A percentile compares a stretch with the other conserved stretches of the same genome.
These are phyloP conservation scores for Zymoseptoria crescenta DNA, from an alignment of 2,329 filamentous ascomycete species.

Conservation along the genomic window DNA sequence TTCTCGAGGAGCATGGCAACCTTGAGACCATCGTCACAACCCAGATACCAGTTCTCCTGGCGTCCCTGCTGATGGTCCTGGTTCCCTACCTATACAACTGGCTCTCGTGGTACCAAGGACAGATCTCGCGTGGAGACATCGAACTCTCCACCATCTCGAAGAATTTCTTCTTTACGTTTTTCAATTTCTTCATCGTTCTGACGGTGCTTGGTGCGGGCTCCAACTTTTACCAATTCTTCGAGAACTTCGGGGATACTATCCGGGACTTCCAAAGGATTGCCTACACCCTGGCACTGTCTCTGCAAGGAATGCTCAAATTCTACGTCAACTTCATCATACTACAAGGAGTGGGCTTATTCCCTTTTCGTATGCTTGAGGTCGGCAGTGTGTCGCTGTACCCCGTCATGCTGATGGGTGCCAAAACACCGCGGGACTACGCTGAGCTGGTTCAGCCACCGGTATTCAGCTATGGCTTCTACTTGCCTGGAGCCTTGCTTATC, in stretches of 20 bases:
- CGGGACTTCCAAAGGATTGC: constrained; percentile 74
- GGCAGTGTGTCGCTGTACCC: constrained; percentile 80
- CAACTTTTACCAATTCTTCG: constrained; percentile 53
- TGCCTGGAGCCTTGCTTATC: constrained; percentile 84
- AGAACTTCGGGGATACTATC: constrained; percentile 61
- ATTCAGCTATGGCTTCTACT: constrained; percentile 93
- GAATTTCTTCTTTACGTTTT: constrained; percentile 97
- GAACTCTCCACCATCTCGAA: constrained; percentile 94
- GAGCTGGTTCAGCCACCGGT: constrained; percentile 72
- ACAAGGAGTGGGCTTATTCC: constrained; percentile 87
- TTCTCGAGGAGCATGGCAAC: constrained; percentile 60
- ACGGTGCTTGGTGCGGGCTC: constrained; percentile 76
- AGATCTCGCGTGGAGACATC: constrained; percentile 89
- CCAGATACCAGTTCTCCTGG: constrained; percentile 73
- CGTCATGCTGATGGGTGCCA: constrained; percentile 66
- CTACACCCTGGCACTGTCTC: constrained; percentile 63
- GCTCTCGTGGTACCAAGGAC: constrained; percentile 83
- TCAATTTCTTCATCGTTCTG: constrained; percentile 96
- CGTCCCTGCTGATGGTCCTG: constrained; percentile 79
- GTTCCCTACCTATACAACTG: constrained; percentile 95
- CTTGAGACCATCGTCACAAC: constrained; percentile 74
- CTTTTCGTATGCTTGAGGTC: constrained; percentile 83
- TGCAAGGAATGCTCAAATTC: constrained; percentile 69
- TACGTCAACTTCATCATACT: constrained; percentile 92
- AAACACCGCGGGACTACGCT: constrained; percentile 81